Evolutionary conservation across 2,329 filamentous ascomycete species (phyloP), one percentile per base, ranked within the genome.

Genomic region (Sclerotiophoma versabilis): DNA sequence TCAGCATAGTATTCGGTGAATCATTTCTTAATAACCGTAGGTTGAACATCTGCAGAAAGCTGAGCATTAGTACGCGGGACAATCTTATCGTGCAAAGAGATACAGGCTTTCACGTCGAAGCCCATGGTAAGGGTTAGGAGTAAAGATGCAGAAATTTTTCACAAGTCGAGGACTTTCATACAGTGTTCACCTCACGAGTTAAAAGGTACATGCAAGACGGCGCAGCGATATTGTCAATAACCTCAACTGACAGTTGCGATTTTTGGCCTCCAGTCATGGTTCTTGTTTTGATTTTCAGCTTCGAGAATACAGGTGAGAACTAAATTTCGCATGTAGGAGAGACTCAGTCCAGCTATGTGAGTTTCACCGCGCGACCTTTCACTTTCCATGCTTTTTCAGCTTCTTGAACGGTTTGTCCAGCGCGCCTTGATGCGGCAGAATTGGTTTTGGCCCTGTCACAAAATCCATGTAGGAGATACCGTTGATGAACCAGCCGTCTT

Each of bases 391-490:
- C 30, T 41, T n/a, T 12, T 37, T 43, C 14, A 53, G 9, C 44
- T 63, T 50, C 49, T 62, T 60, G 23, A 60, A 62, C 6, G 44
- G 52, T 37, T 42, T 57, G 34, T 68, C 63, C 45, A 71, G 46
- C 10, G 59, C 42, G 5, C 65, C 68, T 34, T 69, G 42, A 54
- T 71, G 68, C 22, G 70, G 65, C 32, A 54, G 25, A 36, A 70
- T 69, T 4, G 70, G 64, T 49, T 59, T 62, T 11, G 61, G 49
- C 0, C 54, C 50, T 14, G 55, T 57, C 9, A 72, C 69, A 52
- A 62, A 70, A 42, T 72, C 70, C 20, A 54, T 15, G 12, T 46
- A 56, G 0, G 65, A 66, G 32, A 57, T 55, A 5, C 58, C 49
- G 20, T 55, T 58, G 26, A 59, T 58, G 25, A 70, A 64, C 11